Conservation (phyloP, 768 basidiomycete genomes). For the Rhizopogon sp. region DNA sequence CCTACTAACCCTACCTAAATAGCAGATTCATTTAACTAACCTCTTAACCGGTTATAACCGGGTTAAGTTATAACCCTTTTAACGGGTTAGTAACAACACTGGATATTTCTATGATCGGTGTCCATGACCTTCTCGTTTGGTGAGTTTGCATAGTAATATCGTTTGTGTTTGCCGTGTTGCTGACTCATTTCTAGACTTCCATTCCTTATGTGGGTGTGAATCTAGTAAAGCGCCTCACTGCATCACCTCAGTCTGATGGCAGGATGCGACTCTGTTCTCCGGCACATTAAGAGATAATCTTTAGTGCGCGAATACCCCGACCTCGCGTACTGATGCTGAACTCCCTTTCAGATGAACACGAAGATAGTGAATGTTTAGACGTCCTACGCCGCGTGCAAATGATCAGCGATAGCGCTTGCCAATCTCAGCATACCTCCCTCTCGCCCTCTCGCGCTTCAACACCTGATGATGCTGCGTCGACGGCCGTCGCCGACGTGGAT, state of each 20-base stretch:
- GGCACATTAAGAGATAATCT: slow-evolving; percentile 74
- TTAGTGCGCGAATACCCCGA: slow-evolving; percentile 24
- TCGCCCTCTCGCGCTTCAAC: slow-evolving; percentile 42
- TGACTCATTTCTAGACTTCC: slow-evolving; percentile 49
- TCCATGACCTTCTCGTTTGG: slow-evolving; percentile 72
- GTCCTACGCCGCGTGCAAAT: slow-evolving; percentile 81
- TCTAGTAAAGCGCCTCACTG: background rate
- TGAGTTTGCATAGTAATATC: slow-evolving; percentile 30
- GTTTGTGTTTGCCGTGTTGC: slow-evolving; percentile 1
- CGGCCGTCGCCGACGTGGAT: slow-evolving; percentile 28
- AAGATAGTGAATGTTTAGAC: slow-evolving; percentile 75
- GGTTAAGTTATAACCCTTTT: no score
- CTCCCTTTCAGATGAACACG: slow-evolving; percentile 57
- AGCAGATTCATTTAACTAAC: no score
- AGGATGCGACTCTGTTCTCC: slow-evolving; percentile 74
- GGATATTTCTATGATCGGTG: slow-evolving; percentile 70
- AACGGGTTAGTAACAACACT: no score
- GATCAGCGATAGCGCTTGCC: slow-evolving; percentile 44
- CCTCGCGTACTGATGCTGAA: background rate
- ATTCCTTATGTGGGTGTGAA: slow-evolving; percentile 49
- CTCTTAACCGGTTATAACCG: no score
- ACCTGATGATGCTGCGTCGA: slow-evolving; percentile 35
- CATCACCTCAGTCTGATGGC: background rate
- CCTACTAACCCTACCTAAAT: no score
- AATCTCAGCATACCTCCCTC: slow-evolving; percentile 48